Evolutionary conservation across 2,329 filamentous ascomycete genomes (phyloP).

Genomic region (Colletotrichum australisinense): DNA sequence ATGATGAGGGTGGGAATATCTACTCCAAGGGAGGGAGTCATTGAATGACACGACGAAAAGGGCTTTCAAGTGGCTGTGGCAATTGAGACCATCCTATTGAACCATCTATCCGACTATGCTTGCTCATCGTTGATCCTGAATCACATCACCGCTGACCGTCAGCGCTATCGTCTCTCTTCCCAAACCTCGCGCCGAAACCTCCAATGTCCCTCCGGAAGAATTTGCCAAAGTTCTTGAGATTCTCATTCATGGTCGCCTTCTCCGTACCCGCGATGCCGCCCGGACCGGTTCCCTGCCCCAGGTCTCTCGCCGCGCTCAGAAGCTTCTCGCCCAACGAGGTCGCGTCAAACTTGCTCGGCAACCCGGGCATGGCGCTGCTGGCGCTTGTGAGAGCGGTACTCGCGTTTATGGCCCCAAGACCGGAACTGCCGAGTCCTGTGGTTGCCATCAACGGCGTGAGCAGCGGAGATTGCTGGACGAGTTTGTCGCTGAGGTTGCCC

Average conservation of each 20-base stretch:
- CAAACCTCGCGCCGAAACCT: constrained; percentile 79
- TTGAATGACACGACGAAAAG: no score
- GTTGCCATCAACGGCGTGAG: constrained; percentile 73
- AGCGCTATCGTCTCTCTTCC: constrained; percentile 65
- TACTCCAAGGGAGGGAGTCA: no score
- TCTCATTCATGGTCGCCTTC: constrained; percentile 86
- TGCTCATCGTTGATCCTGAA: background rate
- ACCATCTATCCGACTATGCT: background rate
- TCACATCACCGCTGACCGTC: constrained; percentile 38
- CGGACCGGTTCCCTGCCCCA: constrained; percentile 63
- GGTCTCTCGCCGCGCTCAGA: constrained; percentile 88
- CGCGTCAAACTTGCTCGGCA: constrained; percentile 79
- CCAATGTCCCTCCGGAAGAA: constrained; percentile 93
- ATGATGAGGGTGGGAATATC: background rate
- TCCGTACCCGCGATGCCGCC: constrained; percentile 52
- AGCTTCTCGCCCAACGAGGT: constrained; percentile 87
- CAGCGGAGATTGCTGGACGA: constrained; percentile 77
- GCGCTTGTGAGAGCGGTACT: constrained; percentile 52
- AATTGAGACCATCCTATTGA: background rate
- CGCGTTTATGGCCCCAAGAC: constrained; percentile 52
- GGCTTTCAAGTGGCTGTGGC: no score
- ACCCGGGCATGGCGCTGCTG: constrained; percentile 44
- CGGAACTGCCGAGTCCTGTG: constrained; percentile 49
- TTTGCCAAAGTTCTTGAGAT: constrained; percentile 94
- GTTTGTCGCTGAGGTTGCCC: constrained; percentile 75